Evolutionary conservation across 805 yeast genomes (phyloP), one percentile per base, ranked within the genome.

Genomic region (Kazachstania psychrophila): DNA sequence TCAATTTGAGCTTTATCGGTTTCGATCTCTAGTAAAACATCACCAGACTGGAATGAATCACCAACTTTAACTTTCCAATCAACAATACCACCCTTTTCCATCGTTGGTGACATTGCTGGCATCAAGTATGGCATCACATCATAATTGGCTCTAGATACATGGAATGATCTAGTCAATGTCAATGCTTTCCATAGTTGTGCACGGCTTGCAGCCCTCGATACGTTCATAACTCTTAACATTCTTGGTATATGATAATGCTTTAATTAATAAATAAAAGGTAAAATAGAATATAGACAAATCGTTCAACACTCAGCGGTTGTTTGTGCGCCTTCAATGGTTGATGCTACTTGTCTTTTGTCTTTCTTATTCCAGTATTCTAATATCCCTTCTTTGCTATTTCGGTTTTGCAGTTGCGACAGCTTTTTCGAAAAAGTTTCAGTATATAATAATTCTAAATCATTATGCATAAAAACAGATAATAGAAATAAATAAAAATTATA

Each of bases 61-160:
- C 85, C 85, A 34, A 72, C 79, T 58, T 87, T 78, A 52, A 78
- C 69, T 57, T 85, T 83, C 98, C 98, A 89, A 37, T 76, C 70
- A 10, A 86, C 84, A 45, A 89, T 73, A 5, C 95, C 96, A 28
- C 98, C 98, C 56, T 79, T 84, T 22, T 87, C 86, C 98, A 89
- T 89, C 6, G 98, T 89, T 29, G 98, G 98, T 5, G 96, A 88
- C 96, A 89, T 85, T 18, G 98, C 96, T 4, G 98, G 98, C 97
- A 89, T 89, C 37, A 69, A 77, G 64, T 85, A 86, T 46, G 73
- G 56, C 36, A 58, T 52, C 10, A 65, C 66, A 36, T 54, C 51
- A 19, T 33, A 36, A 3, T 48, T 20, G 7, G 39, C 37, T n/a
- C 36, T 24, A 6, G 58, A 42, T 6, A 47, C 40, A 36, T 58